Evolutionary conservation across 805 yeast species (phyloP), one percentile per base, ranked within the genome.

Genomic region (Groenewaldozyma tartarivorans): DNA sequence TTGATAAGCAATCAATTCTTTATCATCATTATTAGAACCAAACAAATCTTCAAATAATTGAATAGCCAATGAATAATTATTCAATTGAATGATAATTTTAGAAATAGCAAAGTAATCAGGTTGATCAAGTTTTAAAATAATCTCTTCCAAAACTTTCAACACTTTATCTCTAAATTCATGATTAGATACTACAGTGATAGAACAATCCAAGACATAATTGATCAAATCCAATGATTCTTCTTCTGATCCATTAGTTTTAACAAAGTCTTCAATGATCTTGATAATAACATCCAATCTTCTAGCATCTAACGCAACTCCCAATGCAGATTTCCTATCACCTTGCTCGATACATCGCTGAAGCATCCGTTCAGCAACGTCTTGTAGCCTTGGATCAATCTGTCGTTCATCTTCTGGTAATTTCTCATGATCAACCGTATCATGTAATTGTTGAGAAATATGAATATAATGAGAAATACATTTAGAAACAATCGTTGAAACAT

Each of bases 301-400:
- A 48, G 94, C 79, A 59, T 92, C 98, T 45, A 92, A 66, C 1
- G 96, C 78, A 47, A 92, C 82, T 18, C 98, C 98, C 43, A 92
- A 64, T 1, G 95, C 95, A 53, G 87, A 72, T 56, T 77, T 80
- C 49, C 71, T 69, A 50, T 92, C 95, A 40, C 79, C 78, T 21
- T 76, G 67, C 5, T 64, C 66, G 29, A 81, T 74, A 62, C 96
- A 88, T 56, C 83, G 83, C 36, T 72, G 63, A 47, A 92, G 72
- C 96, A 92, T 92, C 55, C 72, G 75, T 57, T 87, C 95, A 51
- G 88, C 90, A 38, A 92, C 77, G 5, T 64, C 62, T 16, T 72
- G 66, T 50, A 92, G 73, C 51, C 77, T 79, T 3, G 73, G 60
- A 52, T 85, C 87, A 39, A 78, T 74, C 18, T 30, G 26, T 19